A percentile compares a stretch with the other conserved stretches of the same genome.
phyloP scores from a whole-genome alignment of 1,284 basidiomycete species.

The Cryptococcus sp. region DNA sequence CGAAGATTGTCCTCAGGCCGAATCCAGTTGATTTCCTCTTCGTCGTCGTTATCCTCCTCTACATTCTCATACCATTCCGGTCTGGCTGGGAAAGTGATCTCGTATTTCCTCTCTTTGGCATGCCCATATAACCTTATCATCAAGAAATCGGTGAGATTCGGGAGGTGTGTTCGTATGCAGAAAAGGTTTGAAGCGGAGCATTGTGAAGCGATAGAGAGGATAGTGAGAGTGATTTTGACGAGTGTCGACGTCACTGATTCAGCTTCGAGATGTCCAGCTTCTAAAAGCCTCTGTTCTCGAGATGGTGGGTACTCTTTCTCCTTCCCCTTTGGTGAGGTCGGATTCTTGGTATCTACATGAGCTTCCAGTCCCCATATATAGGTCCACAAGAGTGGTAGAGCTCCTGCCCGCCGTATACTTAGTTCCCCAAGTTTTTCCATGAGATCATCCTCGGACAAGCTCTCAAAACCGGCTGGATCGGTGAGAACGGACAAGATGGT shows the following conservation, averaged over 20 bases:
- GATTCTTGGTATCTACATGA: background rate
- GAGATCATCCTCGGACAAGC: constrained; percentile 6
- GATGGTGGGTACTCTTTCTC: constrained; percentile 9
- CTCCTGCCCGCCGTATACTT: constrained; percentile 18
- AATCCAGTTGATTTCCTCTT: constrained; percentile 16
- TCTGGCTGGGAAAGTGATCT: constrained; percentile 31
- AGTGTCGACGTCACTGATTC: constrained; percentile 4
- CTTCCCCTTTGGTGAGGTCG: constrained; percentile 8
- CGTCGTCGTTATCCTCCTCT: constrained; percentile 9
- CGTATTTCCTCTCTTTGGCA: constrained; percentile 22
- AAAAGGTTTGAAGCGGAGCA: constrained; percentile 27
- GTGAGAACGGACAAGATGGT: constrained; percentile 27
- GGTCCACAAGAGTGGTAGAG: constrained; percentile 30
- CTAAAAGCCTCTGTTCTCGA: background rate
- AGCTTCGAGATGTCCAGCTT: background rate
- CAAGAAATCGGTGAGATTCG: constrained; percentile 31
- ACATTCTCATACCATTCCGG: constrained; percentile 28
- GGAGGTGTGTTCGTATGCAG: constrained; percentile 22
- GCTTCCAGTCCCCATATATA: constrained; percentile 28
- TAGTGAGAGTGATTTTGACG: constrained; percentile 21
- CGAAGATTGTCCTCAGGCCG: constrained; percentile 17
- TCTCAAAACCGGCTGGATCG: background rate
- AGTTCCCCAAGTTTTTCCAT: constrained; percentile 23
- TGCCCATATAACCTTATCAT: constrained; percentile 32
- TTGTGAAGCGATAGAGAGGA: constrained; percentile 20